Base-by-base conservation (phyloP, 2,329 filamentous ascomycete species). In the Byssoonygena ceratinophila region DNA sequence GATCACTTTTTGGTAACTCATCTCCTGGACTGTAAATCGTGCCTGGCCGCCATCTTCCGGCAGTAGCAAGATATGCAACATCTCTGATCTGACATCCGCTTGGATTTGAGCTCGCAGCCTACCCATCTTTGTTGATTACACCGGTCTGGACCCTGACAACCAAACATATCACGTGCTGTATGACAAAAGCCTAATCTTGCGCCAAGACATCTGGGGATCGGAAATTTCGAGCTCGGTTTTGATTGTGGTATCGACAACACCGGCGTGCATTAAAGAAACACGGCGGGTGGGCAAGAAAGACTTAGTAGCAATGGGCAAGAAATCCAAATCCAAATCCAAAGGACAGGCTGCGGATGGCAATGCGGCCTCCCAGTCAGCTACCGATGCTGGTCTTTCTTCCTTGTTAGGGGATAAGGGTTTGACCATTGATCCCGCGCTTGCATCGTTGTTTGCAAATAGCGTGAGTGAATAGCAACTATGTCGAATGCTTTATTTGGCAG, bases 401-500 rank as follows among this genome's bases (percentile, higher is more conserved):
- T 78, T 80, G 65, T 74, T 75, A 54, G 75, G 83, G 34, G 37
- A 37, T 20, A 49, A 46, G 23, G 40, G 83, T 51, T 78, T 78
- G 66, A 74, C 76, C 55, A 74, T 88, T 55, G 84, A 89, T 72
- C 83, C 84, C 65, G 71, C 76, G 52, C 73, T 89, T 59, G 76
- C 82, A 62, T 81, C 83, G 56, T 75, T 89, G 36, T 89, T 89
- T 70, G 77, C 82, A 53, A 74, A 76, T 53, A 88, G 85, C 74
- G 84, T 87, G 77, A 72, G 82, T 77, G 11, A 6, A 32, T 20
- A 29, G 27, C 27, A 16, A 37, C n/a, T n/a, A n/a, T n/a, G n/a
- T n/a, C n/a, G n/a, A n/a, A n/a, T n/a, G n/a, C n/a, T n/a, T n/a
- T n/a, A n/a, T n/a, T 37, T 37, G n/a, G 14, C 34, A 2, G 1